Percentiles rank a stretch among this genome's conserved stretches.
phyloP scores from a whole-genome alignment of 352 stramenopile species.

The Pythium oligandrum region DNA sequence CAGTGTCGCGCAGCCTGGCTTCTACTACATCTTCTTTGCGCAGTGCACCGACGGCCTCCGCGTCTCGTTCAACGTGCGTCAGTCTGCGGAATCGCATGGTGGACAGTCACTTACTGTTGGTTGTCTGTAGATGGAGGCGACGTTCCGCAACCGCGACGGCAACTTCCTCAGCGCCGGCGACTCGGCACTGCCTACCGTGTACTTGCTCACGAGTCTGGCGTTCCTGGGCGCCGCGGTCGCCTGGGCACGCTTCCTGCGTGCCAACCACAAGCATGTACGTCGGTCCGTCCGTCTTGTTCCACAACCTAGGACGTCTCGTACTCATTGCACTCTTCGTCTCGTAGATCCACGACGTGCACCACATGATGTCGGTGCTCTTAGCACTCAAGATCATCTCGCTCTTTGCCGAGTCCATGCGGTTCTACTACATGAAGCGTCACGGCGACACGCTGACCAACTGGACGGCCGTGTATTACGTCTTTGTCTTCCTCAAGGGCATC shows the following conservation, averaged over 20 bases:
- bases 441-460: conserved; percentile 91
- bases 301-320: not conserved
- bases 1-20: conserved; percentile 27
- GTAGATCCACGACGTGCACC: conserved; percentile 92
- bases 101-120: conserved; percentile 34
- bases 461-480: conserved; percentile 93
- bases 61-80: conserved; percentile 86
- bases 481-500: conserved; percentile 94
- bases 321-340: not conserved
- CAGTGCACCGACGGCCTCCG: conserved; percentile 69
- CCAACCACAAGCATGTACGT: conserved; percentile 60
- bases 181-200: conserved; percentile 79
- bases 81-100: conserved; percentile 10
- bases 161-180: conserved; percentile 88
- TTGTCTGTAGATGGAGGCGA: conserved; percentile 68
- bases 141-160: conserved; percentile 71
- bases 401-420: conserved; percentile 94
- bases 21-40: conserved; percentile 89
- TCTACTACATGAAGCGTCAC: conserved; percentile 94
- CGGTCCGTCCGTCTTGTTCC: conserved; percentile 24
- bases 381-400: conserved; percentile 90
- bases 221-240: conserved; percentile 47
- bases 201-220: conserved; percentile 67
- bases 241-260: conserved; percentile 70
- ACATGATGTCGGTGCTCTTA: conserved; percentile 94